A percentile compares a stretch with the other conserved stretches of the same genome.
Evolutionary conservation across 2,329 filamentous ascomycete species (phyloP).

Genomic region (Cladosporium sp.): DNA sequence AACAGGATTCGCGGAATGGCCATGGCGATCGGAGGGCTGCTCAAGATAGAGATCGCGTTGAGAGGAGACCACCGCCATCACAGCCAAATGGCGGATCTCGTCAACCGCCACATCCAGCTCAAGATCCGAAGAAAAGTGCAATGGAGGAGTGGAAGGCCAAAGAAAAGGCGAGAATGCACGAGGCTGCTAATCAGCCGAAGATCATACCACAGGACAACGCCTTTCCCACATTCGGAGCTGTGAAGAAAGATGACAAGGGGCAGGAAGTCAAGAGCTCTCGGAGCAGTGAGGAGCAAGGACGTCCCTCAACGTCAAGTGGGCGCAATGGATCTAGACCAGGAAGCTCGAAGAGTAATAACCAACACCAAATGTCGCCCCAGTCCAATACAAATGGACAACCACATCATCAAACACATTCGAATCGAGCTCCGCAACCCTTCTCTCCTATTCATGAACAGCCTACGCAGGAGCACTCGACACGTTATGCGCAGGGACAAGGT

Average conservation of each 20-base stretch:
- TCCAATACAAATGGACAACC: not conserved
- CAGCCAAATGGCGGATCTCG: not conserved
- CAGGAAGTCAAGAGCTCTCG: constrained; percentile 14
- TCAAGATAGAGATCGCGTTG: not conserved
- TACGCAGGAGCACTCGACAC: constrained; percentile 17
- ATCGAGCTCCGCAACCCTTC: constrained; percentile 7
- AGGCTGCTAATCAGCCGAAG: constrained; percentile 25
- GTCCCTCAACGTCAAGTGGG: constrained; percentile 13
- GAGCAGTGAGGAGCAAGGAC: constrained; percentile 19
- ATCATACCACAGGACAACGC: constrained; percentile 41
- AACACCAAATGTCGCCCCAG: not conserved
- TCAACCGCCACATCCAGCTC: not conserved
- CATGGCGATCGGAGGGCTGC: not conserved
- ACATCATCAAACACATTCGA: not conserved
- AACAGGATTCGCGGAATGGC: not conserved
- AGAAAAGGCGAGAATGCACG: constrained; percentile 29
- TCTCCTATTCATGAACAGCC: constrained; percentile 10
- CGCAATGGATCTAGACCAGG: constrained; percentile 9
- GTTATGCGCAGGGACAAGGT: not conserved
- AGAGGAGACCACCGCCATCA: not conserved
- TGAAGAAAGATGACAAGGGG: constrained; percentile 26
- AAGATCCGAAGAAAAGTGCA: constrained; percentile 20
- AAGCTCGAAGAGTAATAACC: constrained; percentile 12
- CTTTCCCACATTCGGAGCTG: constrained; percentile 43
- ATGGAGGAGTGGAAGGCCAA: constrained; percentile 34